Base-by-base conservation (phyloP, 306 rosid genomes). In the Prinsepia uniflora region DNA sequence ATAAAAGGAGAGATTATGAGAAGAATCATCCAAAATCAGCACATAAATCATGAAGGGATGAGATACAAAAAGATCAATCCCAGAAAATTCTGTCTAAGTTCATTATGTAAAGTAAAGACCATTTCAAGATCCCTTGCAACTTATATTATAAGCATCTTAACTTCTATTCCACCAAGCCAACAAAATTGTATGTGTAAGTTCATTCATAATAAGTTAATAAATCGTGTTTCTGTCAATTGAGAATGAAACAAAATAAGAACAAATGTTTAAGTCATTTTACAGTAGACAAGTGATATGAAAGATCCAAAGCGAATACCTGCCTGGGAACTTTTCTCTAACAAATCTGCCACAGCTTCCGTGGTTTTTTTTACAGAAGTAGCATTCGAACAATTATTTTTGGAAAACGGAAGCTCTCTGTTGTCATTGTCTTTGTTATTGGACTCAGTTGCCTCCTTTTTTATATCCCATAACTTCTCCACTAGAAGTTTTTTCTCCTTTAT, bases 241-340 rank as follows among this genome's bases (percentile, higher is more conserved):
- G 36, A 30, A 30, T 30, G 36, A 30, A 30, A 30, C 36, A 30
- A 30, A 30, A 30, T 30, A 30, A 30, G 36, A 1, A 30, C 2
- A 30, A 30, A 30, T 30, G 36, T 30, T 30, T 30, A 2, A 30
- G 36, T 30, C 36, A 30, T 30, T 30, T 30, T 30, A 30, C 36
- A 30, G 36, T 30, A 30, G 36, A 30, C 36, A 30, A 30, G 59
- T 58, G 53, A 42, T 8, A 63, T 53, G 76, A 39, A 72, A 15
- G 69, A 24, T 66, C 58, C 72, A 75, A 55, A 67, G 46, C 68
- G 76, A 65, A 69, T 86, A 92, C 94, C 92, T 87, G 96, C 98
- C 97, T 90, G 83, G 63, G 72, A 84, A 80, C 77, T 84, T 78
- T 80, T 70, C 76, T 79, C 69, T 24, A 64, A 73, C 68, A 73